phyloP scores from a whole-genome alignment of 352 stramenopile genomes.

The Phytopythium cucurbitacearum region DNA sequence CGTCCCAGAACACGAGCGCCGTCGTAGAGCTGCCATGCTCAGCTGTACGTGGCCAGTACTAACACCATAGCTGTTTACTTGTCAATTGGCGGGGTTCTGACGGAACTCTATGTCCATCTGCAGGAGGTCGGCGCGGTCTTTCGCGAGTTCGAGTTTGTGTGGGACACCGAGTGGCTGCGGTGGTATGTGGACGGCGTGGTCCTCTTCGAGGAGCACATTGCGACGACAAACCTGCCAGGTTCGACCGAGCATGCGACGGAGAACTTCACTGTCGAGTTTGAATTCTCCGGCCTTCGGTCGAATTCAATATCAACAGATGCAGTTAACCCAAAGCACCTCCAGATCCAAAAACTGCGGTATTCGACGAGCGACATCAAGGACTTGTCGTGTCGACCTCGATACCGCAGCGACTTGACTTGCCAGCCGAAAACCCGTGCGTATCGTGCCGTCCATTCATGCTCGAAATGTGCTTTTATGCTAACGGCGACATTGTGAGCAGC shows the following conservation, averaged over 20 bases:
- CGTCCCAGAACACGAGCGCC: constrained; percentile 26
- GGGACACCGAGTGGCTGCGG: constrained; percentile 47
- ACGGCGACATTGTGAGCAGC: constrained; percentile 13
- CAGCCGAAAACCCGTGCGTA: constrained; percentile 35
- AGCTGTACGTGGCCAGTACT: constrained; percentile 12
- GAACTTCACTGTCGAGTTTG: constrained; percentile 19
- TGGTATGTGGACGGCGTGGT: constrained; percentile 54
- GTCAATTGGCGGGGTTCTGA: too few relatives aligned
- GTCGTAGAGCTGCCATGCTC: constrained; percentile 34
- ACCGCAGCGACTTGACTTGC: constrained; percentile 34
- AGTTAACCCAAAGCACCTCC: not conserved
- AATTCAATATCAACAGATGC: too few relatives aligned
- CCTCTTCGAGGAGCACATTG: constrained; percentile 38
- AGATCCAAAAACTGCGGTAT: constrained; percentile 23
- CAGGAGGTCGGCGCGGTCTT: constrained; percentile 26
- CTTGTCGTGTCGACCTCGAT: constrained; percentile 22
- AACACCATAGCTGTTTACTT: not conserved
- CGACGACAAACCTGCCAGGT: not conserved
- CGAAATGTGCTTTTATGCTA: not conserved
- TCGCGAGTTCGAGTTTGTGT: constrained; percentile 34
- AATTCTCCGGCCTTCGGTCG: not conserved
- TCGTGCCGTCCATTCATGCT: not conserved
- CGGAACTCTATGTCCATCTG: too few relatives aligned
- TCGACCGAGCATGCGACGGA: too few relatives aligned
- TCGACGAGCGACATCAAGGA: constrained; percentile 20